Conservation (phyloP, 2,329 filamentous ascomycete genomes). For the Stachybotrys chartarum region DNA sequence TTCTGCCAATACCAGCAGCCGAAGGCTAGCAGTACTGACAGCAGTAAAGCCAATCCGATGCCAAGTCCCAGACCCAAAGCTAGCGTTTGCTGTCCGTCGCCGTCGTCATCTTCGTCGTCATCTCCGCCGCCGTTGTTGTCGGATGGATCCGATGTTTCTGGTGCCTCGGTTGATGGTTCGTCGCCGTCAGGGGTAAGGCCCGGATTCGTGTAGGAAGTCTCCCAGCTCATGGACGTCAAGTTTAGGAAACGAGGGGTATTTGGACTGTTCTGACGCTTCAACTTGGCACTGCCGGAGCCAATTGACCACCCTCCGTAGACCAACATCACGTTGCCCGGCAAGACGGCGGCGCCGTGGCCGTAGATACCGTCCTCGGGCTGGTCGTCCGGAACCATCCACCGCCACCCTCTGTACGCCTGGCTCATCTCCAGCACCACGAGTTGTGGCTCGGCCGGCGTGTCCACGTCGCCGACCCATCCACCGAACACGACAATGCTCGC, state of each 20-base stretch:
- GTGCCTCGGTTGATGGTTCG: conserved; percentile 3
- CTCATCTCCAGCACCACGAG: conserved; percentile 71
- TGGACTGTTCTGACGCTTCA: conserved; percentile 24
- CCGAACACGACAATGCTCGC: conserved; percentile 72
- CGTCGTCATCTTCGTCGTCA: conserved; percentile 1
- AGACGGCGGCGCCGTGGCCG: conserved; percentile 55
- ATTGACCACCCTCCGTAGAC: conserved; percentile 56
- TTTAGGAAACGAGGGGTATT: conserved; percentile 43
- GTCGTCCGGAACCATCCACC: conserved; percentile 56
- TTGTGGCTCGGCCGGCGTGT: conserved; percentile 72
- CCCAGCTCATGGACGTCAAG: conserved; percentile 49
- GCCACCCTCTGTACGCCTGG: conserved; percentile 67
- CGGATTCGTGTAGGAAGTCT: conserved; percentile 42
- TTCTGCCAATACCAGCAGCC: conserved; percentile 43
- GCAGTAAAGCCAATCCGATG: conserved; percentile 39
- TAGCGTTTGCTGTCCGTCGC: conserved; percentile 21
- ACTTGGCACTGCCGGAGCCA: conserved; percentile 18
- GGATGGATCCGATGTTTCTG: neutral
- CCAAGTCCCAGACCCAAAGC: conserved; percentile 61
- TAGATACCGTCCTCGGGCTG: conserved; percentile 46
- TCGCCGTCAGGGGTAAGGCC: conserved; percentile 5
- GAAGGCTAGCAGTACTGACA: conserved; percentile 37
- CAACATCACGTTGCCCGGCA: conserved; percentile 64
- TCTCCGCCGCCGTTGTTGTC: neutral
- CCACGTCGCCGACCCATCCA: conserved; percentile 84